Conservation (phyloP, 2,329 filamentous ascomycete genomes). For the Beauveria bassiana region DNA sequence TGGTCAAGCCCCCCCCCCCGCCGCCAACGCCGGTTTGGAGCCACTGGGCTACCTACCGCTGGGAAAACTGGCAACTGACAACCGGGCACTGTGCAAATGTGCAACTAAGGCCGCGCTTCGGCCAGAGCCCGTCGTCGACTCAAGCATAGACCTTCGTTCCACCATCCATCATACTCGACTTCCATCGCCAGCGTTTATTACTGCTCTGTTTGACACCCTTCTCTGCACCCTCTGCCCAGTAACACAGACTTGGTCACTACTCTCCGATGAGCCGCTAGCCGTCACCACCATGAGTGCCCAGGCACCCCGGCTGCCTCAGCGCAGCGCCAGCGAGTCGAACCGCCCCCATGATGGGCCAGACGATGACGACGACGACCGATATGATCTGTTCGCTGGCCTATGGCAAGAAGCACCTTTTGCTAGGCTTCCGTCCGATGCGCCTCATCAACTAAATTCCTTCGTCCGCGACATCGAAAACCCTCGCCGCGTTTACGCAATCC, state of each 20-base stretch:
- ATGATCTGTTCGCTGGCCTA: slow-evolving; percentile 47
- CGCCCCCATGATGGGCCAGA: slow-evolving; percentile 11
- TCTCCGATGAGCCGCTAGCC: slow-evolving; percentile 6
- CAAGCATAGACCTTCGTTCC: not conserved
- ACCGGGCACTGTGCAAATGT: slow-evolving; percentile 2
- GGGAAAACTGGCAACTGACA: not conserved
- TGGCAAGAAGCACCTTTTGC: slow-evolving; percentile 56
- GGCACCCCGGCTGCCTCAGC: slow-evolving; percentile 8
- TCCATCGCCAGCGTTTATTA: not conserved
- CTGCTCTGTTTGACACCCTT: not conserved
- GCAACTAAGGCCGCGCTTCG: not conserved
- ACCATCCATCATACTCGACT: not conserved
- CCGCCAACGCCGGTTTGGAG: too few relatives aligned
- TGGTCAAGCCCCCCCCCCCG: not conserved
- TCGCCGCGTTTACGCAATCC: slow-evolving; percentile 51
- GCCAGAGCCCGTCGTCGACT: not conserved
- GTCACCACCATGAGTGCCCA: slow-evolving; percentile 9
- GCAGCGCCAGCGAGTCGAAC: not conserved
- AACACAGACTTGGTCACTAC: not conserved
- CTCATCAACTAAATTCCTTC: slow-evolving; percentile 45
- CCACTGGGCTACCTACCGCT: not conserved
- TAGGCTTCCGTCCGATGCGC: slow-evolving; percentile 52
- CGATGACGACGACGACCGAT: slow-evolving; percentile 26
- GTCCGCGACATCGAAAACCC: slow-evolving; percentile 55
- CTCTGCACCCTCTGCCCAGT: not conserved